phyloP scores from a whole-genome alignment of 345 rosid species.

The Brassica nigra region DNA sequence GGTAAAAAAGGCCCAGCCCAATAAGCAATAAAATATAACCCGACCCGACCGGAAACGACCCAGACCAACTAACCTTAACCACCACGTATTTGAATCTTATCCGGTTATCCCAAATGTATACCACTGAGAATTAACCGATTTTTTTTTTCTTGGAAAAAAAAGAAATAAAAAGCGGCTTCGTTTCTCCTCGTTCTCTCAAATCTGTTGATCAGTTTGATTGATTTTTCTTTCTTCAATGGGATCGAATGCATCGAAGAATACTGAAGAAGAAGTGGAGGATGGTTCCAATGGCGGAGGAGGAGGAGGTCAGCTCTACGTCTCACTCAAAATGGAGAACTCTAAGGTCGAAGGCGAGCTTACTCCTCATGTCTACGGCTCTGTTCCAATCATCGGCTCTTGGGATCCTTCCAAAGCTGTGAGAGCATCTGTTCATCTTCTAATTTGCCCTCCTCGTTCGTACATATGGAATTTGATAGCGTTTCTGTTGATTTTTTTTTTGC shows the following conservation, averaged over 20 bases:
- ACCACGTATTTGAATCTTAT: constrained; percentile 43
- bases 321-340: constrained; percentile 85
- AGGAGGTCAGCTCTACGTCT: constrained; percentile 80
- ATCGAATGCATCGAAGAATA: constrained; percentile 63
- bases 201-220: constrained; percentile 35
- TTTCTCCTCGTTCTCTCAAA: constrained; percentile 37
- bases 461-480: neutral
- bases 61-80: constrained; percentile 20
- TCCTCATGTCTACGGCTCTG: constrained; percentile 95
- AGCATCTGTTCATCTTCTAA: constrained; percentile 9
- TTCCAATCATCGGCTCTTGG: constrained; percentile 92
- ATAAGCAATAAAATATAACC: neutral
- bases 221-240: constrained; percentile 54
- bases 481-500: neutral
- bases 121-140: constrained; percentile 26
- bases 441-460: neutral
- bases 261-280: constrained; percentile 59
- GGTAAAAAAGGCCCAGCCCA: constrained; percentile 2
- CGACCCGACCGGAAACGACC: constrained; percentile 3
- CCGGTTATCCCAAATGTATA: constrained; percentile 36
- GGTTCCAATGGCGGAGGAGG: constrained; percentile 61
- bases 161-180: constrained; percentile 28
- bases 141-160: neutral
- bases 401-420: constrained; percentile 88
- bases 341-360: constrained; percentile 78